Base-by-base conservation (phyloP, 768 basidiomycete species). In the Lyophyllum shimeji region DNA sequence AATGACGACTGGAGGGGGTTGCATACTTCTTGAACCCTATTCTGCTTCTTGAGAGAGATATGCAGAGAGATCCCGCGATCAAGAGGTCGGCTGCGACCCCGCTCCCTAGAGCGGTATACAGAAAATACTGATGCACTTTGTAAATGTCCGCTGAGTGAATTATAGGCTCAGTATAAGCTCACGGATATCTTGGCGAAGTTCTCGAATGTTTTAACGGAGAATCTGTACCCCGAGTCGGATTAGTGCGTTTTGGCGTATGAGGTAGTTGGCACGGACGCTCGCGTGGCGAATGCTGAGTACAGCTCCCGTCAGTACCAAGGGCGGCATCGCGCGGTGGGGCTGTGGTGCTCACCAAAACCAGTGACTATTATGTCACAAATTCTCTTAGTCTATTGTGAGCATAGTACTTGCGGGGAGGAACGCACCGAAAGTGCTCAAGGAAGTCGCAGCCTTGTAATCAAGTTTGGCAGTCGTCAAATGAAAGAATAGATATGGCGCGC, bases 11-110 rank as follows among this genome's bases (percentile, higher is more conserved):
- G 34, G 34, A 13, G 15, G 6, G 7, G 44, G 9, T 42, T 24
- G 44, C 33, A 21, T 48, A 75, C 74, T 60, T 61, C 44, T 56
- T 46, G 43, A 71, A 64, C 8, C 70, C 68, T 8, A 71, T 72
- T 8, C 68, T 63, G 45, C 62, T 71, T 53, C 61, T 63, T 3
- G 65, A 64, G 11, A 78, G 58, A 7, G 67, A 61, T 17, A 71
- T 53, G 53, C 74, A 76, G 6, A 77, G 63, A 1, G 74, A 68
- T 11, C 40, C 54, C 3, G 75, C 71, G 46, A 81, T 77, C 11
- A 74, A 46, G 18, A 72, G 58, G 52, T 81, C 78, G 2, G 76
- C 75, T 21, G 68, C 64, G 2, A 79, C 76, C 3, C 73, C 76
- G 34, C 67, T 65, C 29, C 63, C 69, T 1, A 74, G 60, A 4